Evolutionary conservation across 805 yeast genomes (phyloP), one percentile per base, ranked within the genome.

Genomic region (Ogataea paraovalis): DNA sequence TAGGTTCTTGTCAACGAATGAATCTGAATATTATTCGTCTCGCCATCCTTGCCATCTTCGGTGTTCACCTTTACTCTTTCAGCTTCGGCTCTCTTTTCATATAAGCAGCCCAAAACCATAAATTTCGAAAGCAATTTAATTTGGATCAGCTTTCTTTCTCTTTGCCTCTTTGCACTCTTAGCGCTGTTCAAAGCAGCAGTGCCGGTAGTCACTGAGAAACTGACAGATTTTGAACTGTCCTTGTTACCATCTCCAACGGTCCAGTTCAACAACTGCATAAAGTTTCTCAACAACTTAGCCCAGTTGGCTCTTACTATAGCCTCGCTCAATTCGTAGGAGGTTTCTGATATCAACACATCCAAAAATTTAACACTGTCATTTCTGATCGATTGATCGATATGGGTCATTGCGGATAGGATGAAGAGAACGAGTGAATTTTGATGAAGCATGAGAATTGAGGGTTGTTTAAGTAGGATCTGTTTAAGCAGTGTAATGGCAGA

Each of bases 381-480:
- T 46, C 96, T 76, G 23, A 94, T 82, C 3, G 80, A 81, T 1
- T 89, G 82, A 27, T 77, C 77, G 37, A 94, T 85, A 63, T 94
- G 97, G 16, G 97, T 86, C 97, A 94, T 92, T 3, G 96, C 95
- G 44, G 92, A 84, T 56, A 85, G 86, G 16, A 92, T 73, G 62
- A 85, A 91, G 27, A 92, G 72, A n/a, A 86, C 75, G 46, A 85
- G 60, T 19, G 76, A 67, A 51, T 80, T 68, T 58, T 82, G 70
- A 69, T 85, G 88, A 22, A 85, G 64, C 47, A 77, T 79, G 50
- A 85, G 66, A 23, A 85, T 69, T 3, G 79, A 78, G 0, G 78
- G 74, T 54, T 80, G 83, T 22, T 66, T 65, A 13, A 63, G 58
- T 2, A 80, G 78, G 30, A 82, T 70, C 7, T 73, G 72, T 3